Base-by-base conservation (phyloP, 1,284 basidiomycete species). In the Cutaneotrichosporon cavernicola region DNA sequence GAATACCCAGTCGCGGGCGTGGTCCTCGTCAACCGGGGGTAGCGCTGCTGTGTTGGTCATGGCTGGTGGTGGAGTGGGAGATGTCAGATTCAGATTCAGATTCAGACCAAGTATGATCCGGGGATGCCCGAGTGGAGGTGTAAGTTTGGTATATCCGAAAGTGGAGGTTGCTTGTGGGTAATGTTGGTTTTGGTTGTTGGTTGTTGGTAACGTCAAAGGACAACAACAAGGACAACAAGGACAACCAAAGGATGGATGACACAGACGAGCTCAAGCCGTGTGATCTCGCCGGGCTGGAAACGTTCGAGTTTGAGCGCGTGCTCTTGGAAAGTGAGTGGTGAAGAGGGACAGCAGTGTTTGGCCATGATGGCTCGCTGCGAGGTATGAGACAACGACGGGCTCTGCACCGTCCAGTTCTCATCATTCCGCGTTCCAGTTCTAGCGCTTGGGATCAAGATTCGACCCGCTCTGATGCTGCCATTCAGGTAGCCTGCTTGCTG, bases 261-360 rank as follows among this genome's bases (percentile, higher is more conserved):
- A 1, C 26, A 26, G 34, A n/a, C 30, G 65, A 63, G 31, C 55
- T 55, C 26, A 56, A 63, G 60, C 58, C 63, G 0, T 65, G 63
- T 57, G 69, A 72, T 49, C 61, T 71, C 26, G 65, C 61, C 1
- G 66, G 72, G 3, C 70, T 85, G 21, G 65, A 70, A 30, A 70
- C 75, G 0, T 86, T 88, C 73, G 68, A 75, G 36, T 85, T 86
- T 26, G 83, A 86, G 58, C 82, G 83, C 38, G 75, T 88, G 9
- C 76, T 90, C 26, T 85, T 85, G 63, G 86, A 89, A 80, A 85
- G 86, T 84, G 40, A 30, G 72, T 67, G 0, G 10, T 5, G 14
- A 43, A 36, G 34, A 36, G 34, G 7, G 7, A 13, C 2, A 36
- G 34, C 34, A 36, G 34, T 2, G 8, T 36, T 13, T 2, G 34